Evolutionary conservation across 202 grass and related monocot genomes (phyloP).

Genomic region (Eragrostis tef): DNA sequence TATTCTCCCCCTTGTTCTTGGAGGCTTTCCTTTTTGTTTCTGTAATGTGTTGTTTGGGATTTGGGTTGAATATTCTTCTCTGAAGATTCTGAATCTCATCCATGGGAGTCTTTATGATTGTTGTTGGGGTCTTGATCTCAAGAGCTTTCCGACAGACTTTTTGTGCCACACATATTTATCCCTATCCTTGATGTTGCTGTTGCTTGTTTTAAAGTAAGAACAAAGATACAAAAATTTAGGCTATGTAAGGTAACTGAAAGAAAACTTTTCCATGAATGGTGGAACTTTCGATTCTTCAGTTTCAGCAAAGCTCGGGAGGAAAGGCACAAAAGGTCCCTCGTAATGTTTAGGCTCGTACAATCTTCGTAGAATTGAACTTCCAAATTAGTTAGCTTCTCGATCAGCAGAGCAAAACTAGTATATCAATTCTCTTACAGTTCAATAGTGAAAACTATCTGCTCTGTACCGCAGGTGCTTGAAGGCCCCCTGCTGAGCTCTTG

Average conservation of each 20-base stretch:
- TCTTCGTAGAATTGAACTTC: neutral
- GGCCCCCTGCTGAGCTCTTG: conserved; percentile 22
- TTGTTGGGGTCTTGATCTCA: too few relatives aligned
- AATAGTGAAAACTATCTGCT: neutral
- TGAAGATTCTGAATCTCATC: conserved; percentile 5
- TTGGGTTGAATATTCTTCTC: neutral
- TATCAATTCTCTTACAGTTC: neutral
- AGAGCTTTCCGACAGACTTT: neutral
- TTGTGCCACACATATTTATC: neutral
- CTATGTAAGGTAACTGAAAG: neutral
- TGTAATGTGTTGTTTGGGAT: neutral
- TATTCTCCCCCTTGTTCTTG: neutral
- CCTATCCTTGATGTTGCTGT: neutral
- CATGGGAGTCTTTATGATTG: too few relatives aligned
- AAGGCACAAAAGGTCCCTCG: neutral
- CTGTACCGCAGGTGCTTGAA: neutral
- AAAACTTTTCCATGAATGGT: neutral
- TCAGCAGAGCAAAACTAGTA: neutral
- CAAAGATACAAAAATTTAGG: neutral
- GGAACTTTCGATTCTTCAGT: neutral
- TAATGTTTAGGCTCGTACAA: too few relatives aligned
- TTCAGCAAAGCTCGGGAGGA: neutral
- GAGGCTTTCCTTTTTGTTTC: neutral
- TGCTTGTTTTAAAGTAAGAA: neutral
- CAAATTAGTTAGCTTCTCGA: neutral